phyloP scores from a whole-genome alignment of 1,139 yeast species.

The Saccharomyces hybrid region DNA sequence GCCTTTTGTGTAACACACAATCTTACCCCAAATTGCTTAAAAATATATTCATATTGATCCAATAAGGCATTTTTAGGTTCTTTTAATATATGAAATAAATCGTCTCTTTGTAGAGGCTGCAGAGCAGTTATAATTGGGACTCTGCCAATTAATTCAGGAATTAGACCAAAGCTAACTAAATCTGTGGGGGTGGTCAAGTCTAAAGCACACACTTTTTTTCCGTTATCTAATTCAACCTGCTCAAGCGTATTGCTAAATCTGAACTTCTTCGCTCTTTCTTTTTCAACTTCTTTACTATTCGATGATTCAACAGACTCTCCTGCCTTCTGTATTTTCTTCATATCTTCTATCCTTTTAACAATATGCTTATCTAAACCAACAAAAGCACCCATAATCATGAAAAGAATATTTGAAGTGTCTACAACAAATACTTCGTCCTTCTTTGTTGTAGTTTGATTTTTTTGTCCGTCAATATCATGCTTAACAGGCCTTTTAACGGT shows the following conservation, averaged over 20 bases:
- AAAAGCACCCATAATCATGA: slow-evolving; percentile 50
- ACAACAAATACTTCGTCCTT: slow-evolving; percentile 38
- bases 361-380: slow-evolving; percentile 44
- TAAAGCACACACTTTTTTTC: slow-evolving; percentile 35
- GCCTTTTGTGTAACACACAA: slow-evolving; percentile 42
- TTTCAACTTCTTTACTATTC: background rate
- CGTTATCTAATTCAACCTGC: slow-evolving; percentile 32
- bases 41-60: slow-evolving; percentile 43
- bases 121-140: slow-evolving; percentile 45
- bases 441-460: slow-evolving; percentile 30
- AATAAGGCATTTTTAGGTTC: slow-evolving; percentile 47
- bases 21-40: slow-evolving; percentile 42
- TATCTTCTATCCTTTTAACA: slow-evolving; percentile 31
- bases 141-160: slow-evolving; percentile 49
- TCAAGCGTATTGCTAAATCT: slow-evolving; percentile 28
- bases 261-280: slow-evolving; percentile 11
- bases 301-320: slow-evolving; percentile 2
- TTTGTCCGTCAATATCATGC: slow-evolving; percentile 30
- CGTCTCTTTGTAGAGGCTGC: slow-evolving; percentile 37
- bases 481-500: slow-evolving; percentile 38
- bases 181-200: slow-evolving; percentile 42
- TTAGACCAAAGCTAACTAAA: slow-evolving; percentile 41
- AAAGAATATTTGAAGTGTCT: slow-evolving; percentile 45
- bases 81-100: slow-evolving; percentile 40
- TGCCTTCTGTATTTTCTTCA: slow-evolving; percentile 12